Evolutionary conservation across 1,139 yeast species (phyloP).

Genomic region (Debaryomyces nepalensis): DNA sequence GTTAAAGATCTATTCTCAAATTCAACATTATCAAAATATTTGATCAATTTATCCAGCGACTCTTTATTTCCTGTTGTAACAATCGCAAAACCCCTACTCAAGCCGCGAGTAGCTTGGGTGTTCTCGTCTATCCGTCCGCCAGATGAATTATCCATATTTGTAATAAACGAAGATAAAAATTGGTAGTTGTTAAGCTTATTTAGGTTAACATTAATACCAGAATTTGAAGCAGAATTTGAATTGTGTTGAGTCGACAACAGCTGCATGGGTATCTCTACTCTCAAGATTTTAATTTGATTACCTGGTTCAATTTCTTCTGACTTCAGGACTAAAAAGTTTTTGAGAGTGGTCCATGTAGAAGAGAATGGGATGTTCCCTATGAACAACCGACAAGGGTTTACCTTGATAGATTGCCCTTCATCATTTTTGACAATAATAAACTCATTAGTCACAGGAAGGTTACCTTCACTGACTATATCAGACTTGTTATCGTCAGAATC

Average conservation of each 20-base stretch:
- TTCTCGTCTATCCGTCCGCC: slow-evolving; percentile 7
- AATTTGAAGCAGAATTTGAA: background rate
- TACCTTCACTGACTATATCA: background rate
- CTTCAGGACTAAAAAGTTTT: slow-evolving; percentile 45
- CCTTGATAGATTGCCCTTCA: slow-evolving; percentile 36
- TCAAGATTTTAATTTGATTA: slow-evolving; percentile 36
- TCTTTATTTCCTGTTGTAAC: slow-evolving; percentile 55
- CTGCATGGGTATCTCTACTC: slow-evolving; percentile 63
- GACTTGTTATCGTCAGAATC: slow-evolving; percentile 2
- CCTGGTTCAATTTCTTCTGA: slow-evolving; percentile 39
- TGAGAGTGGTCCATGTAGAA: slow-evolving; percentile 60
- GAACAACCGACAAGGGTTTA: slow-evolving; percentile 48
- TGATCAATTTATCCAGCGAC: slow-evolving; percentile 57
- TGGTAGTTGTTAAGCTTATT: slow-evolving; percentile 17
- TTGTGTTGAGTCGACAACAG: slow-evolving; percentile 15
- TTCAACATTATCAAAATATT: slow-evolving; percentile 50
- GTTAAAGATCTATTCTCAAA: slow-evolving; percentile 65
- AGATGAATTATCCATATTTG: slow-evolving; percentile 2
- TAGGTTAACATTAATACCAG: slow-evolving; percentile 4
- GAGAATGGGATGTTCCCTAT: slow-evolving; percentile 63
- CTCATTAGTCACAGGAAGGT: slow-evolving; percentile 15
- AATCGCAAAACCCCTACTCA: slow-evolving; percentile 66
- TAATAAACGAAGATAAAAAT: slow-evolving; percentile 14
- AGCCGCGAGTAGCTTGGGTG: slow-evolving; percentile 12
- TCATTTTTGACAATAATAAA: slow-evolving; percentile 30